Base-by-base conservation (phyloP, 495 filamentous ascomycete genomes). In the Patellaria atrata region DNA sequence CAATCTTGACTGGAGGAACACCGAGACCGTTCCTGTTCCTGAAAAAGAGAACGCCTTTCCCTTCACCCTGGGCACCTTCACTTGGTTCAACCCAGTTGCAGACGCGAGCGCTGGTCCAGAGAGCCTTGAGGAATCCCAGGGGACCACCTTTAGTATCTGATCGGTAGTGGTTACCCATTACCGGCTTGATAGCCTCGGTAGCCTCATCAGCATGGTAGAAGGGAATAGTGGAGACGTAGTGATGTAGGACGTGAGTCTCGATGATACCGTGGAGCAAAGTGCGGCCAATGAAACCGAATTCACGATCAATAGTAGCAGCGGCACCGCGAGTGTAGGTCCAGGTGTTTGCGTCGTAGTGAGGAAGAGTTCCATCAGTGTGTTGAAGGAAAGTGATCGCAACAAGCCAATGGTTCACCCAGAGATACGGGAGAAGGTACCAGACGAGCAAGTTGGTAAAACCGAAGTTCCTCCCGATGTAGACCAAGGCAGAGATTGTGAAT, bases 381-480 rank as follows among this genome's bases (percentile, higher is more conserved):
- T 93, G 83, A 25, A 93, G 75, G 64, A 74, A 93, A 37, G 84
- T 93, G 57, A 48, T 37, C 40, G 45, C 56, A 33, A 68, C 56
- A 35, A 84, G 73, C 79, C 89, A 97, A 73, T 96, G 87, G 71
- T 97, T 92, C 16, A 96, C 89, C 87, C 87, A 94, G 43, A 96
- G 64, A 57, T 94, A 97, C 7, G 89, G 89, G 37, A 91, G 50
- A 51, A 81, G 73, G 58, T 96, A 97, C 86, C 89, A 96, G 26
- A 97, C 77, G 18, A 78, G 59, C 50, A 96, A 62, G 60, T 92
- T 94, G 44, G 65, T 50, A 70, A 75, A 86, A 52, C 91, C 87
- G 47, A 74, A 93, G 33, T 59, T 82, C 56, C 74, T 68, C 21
- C 57, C 57, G 19, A 60, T 25, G 16, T 43, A 28, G 51, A 45